A percentile compares a stretch with the other conserved stretches of the same genome.
phyloP scores from a whole-genome alignment of 129 eudicot genomes.

The Chrysanthemum seticuspe region DNA sequence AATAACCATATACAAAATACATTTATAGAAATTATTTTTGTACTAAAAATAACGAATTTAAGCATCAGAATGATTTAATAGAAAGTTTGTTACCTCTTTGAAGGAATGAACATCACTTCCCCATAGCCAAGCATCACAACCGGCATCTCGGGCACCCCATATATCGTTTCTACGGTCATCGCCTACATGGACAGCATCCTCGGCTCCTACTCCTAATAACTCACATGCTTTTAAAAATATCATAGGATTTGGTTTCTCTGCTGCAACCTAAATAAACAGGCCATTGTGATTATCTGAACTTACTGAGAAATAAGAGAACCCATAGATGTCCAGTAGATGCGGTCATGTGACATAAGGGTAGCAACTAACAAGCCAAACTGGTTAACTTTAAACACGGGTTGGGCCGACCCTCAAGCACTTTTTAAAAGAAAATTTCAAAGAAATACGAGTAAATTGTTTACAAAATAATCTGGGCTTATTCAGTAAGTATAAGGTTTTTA shows the following conservation, averaged over 20 bases:
- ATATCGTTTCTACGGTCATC: constrained; percentile 96
- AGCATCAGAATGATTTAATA: background rate
- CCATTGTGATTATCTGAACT: background rate
- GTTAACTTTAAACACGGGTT: too few relatives aligned
- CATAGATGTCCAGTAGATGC: background rate
- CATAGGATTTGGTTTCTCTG: constrained; percentile 96
- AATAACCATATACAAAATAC: too few relatives aligned
- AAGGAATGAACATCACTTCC: constrained; percentile 95
- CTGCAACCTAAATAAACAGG: constrained; percentile 66
- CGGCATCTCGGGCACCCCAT: constrained; percentile 99
- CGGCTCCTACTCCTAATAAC: constrained; percentile 79
- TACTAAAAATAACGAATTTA: too few relatives aligned
- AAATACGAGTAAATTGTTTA: too few relatives aligned
- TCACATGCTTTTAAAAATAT: constrained; percentile 98
- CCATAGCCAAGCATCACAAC: constrained; percentile 99
- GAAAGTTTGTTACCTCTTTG: constrained; percentile 62
- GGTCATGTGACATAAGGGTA: too few relatives aligned
- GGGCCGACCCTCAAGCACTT: too few relatives aligned
- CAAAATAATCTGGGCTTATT: too few relatives aligned
- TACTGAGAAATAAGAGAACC: background rate
- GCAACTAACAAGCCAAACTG: too few relatives aligned
- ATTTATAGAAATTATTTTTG: too few relatives aligned
- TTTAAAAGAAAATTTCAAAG: too few relatives aligned
- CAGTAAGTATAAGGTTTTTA: too few relatives aligned
- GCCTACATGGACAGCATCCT: constrained; percentile 98